A percentile compares a stretch with the other conserved stretches of the same genome.
These are phyloP conservation scores for Gremmenia infestans DNA, from an alignment of 2,329 filamentous ascomycete genomes.

Conservation along the genomic window DNA sequence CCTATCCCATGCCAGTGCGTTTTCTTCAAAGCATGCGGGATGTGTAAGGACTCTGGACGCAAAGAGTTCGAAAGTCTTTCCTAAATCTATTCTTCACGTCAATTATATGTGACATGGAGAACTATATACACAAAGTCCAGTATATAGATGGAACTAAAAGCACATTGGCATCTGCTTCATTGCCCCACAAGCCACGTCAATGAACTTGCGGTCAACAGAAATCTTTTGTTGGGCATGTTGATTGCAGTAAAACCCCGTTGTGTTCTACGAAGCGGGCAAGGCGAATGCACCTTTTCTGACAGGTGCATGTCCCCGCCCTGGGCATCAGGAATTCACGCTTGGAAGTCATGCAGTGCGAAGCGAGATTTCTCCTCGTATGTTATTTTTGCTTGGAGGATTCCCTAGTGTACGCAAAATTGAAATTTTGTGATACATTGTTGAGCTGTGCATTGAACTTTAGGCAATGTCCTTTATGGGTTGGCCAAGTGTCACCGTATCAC, in stretches of 20 bases:
- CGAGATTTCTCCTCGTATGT: neutral
- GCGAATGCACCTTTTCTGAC: neutral
- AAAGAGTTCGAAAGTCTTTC: neutral
- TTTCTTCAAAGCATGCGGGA: neutral
- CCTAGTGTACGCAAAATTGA: neutral
- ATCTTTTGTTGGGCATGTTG: neutral
- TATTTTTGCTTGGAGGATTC: neutral
- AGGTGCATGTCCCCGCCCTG: neutral
- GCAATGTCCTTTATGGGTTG: too few species aligned
- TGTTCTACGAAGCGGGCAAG: neutral
- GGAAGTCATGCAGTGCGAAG: neutral
- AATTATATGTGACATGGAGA: neutral
- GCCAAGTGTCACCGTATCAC: too few species aligned
- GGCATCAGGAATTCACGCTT: neutral
- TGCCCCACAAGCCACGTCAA: constrained; percentile 1
- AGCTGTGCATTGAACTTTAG: neutral
- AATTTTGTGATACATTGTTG: neutral
- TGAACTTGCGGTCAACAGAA: constrained; percentile 1
- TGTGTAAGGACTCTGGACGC: neutral
- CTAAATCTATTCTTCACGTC: neutral
- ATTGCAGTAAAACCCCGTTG: neutral
- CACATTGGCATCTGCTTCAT: neutral
- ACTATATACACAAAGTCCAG: neutral
- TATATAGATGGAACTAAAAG: neutral
- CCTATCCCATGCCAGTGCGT: neutral